Evolutionary conservation across 2,329 filamentous ascomycete species (phyloP).

Genomic region (Calycina marina): DNA sequence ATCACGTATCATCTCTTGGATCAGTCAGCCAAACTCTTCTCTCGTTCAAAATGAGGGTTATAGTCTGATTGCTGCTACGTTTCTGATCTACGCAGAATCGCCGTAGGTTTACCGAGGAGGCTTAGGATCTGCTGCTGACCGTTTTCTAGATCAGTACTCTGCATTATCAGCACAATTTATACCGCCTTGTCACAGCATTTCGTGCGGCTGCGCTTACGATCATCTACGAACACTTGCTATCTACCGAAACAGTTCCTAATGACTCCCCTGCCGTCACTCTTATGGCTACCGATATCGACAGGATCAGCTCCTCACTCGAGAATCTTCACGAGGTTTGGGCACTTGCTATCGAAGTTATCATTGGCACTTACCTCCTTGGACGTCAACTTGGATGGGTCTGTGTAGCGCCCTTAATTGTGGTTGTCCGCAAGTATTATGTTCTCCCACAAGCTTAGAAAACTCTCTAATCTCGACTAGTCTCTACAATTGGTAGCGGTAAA

Average conservation of each 20-base stretch:
- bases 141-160: no score
- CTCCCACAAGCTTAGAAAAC: no score
- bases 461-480: conserved; percentile 3
- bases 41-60: background rate
- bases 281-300: no score
- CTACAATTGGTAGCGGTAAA: conserved; percentile 1
- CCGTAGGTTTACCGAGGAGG: no score
- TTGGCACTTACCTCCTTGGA: conserved; percentile 26
- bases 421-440: conserved; percentile 8
- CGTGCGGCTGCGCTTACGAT: no score
- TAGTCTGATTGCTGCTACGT: background rate
- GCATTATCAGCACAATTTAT: no score
- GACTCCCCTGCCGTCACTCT: no score
- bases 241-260: no score
- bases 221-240: no score
- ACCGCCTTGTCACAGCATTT: no score
- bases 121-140: no score
- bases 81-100: conserved; percentile 1
- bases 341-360: conserved; percentile 23
- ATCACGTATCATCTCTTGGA: background rate
- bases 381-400: conserved; percentile 20
- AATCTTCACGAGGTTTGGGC: conserved; percentile 30
- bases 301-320: no score
- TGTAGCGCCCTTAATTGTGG: conserved; percentile 15
- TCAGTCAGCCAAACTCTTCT: background rate